Base-by-base conservation (phyloP, 2,329 filamentous ascomycete genomes). In the Aspergillus fumigatiaffinis region DNA sequence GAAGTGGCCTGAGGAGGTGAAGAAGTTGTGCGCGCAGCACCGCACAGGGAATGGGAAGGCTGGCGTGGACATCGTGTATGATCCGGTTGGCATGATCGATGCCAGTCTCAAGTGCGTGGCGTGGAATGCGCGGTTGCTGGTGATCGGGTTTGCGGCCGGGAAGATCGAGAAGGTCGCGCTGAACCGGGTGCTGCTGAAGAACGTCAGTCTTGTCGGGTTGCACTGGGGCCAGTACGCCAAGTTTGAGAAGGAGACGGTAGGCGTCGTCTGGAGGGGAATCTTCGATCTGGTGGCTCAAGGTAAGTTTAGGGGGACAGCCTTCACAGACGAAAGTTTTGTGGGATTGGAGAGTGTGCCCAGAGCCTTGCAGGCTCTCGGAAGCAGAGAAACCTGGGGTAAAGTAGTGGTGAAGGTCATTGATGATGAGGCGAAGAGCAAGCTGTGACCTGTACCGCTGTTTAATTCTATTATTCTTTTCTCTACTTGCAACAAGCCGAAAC, bases 141-240 rank as follows among this genome's bases (percentile, higher is more conserved):
- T 97, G 4, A 87, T 97, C 64, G 93, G 93, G 0, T 97, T 97
- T 71, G 92, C 92, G 0, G 90, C 87, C 0, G 91, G 91, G 0
- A 81, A 80, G 52, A 96, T 97, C 64, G 93, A 97, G 76, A 95
- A 94, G 77, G 85, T 97, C 46, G 89, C 92, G 12, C 86, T 95
- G 79, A 97, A 97, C 74, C 88, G 93, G 73, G 91, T 97, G 26
- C 76, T 97, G 60, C 77, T 97, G 65, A 97, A 97, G 83, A 97
- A 97, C 73, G 93, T 97, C 62, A 88, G 86, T 61, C 79, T 97
- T 12, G 89, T 97, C 1, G 93, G 93, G 1, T 78, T 97, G 68
- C 90, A 96, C 77, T 97, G 93, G 93, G 93, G 93, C 12, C 86
- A 87, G 57, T 97, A 97, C 76, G 79, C 87, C 1, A 81, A 80